A percentile compares a stretch with the other conserved stretches of the same genome.
Conservation (phyloP, 208 protist species). For the Leishmania braziliensis region DNA sequence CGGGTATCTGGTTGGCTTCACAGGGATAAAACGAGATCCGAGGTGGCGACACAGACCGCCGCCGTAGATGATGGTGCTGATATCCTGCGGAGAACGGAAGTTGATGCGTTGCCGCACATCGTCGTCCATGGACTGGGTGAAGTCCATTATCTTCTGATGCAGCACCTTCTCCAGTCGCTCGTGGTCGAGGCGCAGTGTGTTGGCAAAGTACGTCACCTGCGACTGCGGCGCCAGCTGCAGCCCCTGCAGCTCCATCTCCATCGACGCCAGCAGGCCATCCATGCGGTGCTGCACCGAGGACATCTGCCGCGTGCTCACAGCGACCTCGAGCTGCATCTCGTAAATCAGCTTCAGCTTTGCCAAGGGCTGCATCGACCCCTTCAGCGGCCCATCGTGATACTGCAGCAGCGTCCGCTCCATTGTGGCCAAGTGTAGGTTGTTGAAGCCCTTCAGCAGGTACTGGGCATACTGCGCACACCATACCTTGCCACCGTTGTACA, state of each 20-base stretch:
- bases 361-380: constrained; percentile 63
- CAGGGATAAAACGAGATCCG: constrained; percentile 65
- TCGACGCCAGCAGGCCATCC: constrained; percentile 89
- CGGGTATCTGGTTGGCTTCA: constrained; percentile 54
- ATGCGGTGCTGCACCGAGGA: constrained; percentile 85
- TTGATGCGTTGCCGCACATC: constrained; percentile 87
- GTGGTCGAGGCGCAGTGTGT: constrained; percentile 66
- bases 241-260: constrained; percentile 91
- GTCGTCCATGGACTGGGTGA: constrained; percentile 83
- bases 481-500: constrained; percentile 79
- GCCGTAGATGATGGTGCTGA: constrained; percentile 91
- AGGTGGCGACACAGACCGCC: constrained; percentile 84
- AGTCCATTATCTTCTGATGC: constrained; percentile 87
- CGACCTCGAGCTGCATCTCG: constrained; percentile 87
- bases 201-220: constrained; percentile 68
- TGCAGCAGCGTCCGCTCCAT: constrained; percentile 89
- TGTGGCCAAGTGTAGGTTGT: constrained; percentile 74
- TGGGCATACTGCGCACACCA: constrained; percentile 94
- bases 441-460: constrained; percentile 91
- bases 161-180: constrained; percentile 82
- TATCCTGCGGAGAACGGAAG: constrained; percentile 87
- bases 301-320: constrained; percentile 79
- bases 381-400: constrained; percentile 77
- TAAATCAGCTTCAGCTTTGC: constrained; percentile 89
- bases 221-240: constrained; percentile 77